Percentiles rank a stretch among this genome's conserved stretches.
These are phyloP conservation scores for Trametes coccinea DNA, from an alignment of 768 basidiomycete genomes.

Conservation along the genomic window DNA sequence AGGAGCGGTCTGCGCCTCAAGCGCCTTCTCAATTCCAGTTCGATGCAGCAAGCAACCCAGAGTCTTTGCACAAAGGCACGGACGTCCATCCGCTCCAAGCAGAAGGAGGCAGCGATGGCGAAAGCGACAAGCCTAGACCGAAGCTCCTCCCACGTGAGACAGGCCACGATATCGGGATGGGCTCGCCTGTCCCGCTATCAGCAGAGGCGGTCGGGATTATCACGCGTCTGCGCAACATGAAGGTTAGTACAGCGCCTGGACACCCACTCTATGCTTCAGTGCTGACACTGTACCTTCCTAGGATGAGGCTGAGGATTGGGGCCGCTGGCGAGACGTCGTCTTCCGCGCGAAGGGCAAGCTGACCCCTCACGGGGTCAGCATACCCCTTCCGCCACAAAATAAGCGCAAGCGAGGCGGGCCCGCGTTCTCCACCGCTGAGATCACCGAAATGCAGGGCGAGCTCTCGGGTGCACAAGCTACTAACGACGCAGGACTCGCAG, in stretches of 20 bases:
- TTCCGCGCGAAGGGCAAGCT: conserved; percentile 74
- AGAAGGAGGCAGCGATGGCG: not conserved
- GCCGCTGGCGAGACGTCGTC: conserved; percentile 83
- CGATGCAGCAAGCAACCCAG: conserved; percentile 27
- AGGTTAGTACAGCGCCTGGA: conserved; percentile 43
- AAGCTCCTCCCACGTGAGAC: conserved; percentile 80
- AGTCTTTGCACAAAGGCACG: conserved; percentile 17
- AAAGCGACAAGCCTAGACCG: conserved; percentile 11
- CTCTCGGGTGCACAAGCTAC: not conserved
- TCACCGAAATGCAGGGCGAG: not conserved
- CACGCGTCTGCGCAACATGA: conserved; percentile 76
- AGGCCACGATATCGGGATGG: conserved; percentile 85
- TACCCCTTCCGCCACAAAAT: conserved; percentile 62
- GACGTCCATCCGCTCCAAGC: not conserved
- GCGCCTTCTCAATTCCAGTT: conserved; percentile 45
- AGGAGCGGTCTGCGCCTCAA: conserved; percentile 62
- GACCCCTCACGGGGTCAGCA: conserved; percentile 39
- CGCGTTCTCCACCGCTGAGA: conserved; percentile 11
- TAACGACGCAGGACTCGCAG: not conserved
- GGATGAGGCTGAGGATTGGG: conserved; percentile 89
- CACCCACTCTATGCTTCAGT: too few relatives aligned
- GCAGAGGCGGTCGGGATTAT: conserved; percentile 78
- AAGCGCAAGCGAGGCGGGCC: conserved; percentile 60
- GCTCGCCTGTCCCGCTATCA: conserved; percentile 79
- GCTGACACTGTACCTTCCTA: conserved; percentile 31